Percentiles rank a stretch among this genome's conserved stretches.
Conservation (phyloP, 306 rosid species). For the Trifolium dubium region DNA sequence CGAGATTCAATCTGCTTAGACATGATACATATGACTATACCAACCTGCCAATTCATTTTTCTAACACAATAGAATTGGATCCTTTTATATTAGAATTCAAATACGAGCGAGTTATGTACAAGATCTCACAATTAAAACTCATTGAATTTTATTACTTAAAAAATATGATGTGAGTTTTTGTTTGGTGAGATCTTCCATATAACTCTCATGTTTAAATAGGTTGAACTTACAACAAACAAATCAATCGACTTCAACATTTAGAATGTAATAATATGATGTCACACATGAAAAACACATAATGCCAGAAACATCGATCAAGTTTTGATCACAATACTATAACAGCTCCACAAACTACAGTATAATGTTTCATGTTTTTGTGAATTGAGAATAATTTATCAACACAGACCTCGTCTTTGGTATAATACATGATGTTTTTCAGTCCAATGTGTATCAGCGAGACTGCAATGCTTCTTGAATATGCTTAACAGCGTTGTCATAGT, state of each 20-base stretch:
- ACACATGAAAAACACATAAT: constrained; percentile 27
- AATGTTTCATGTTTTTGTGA: constrained; percentile 35
- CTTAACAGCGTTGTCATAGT: constrained; percentile 86
- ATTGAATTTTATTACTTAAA: neutral
- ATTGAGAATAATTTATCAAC: constrained; percentile 38
- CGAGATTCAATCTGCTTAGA: neutral
- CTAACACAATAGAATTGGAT: neutral
- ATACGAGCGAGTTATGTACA: neutral
- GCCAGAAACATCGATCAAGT: constrained; percentile 11
- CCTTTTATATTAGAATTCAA: neutral
- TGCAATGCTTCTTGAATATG: constrained; percentile 68
- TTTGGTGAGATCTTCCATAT: neutral
- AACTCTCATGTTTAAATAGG: neutral
- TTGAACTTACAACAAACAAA: constrained; percentile 41
- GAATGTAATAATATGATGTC: constrained; percentile 17
- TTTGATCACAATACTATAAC: constrained; percentile 26
- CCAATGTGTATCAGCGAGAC: constrained; percentile 47
- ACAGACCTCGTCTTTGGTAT: constrained; percentile 35
- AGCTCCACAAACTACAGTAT: constrained; percentile 41
- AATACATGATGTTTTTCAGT: constrained; percentile 31
- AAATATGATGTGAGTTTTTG: neutral
- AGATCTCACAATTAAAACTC: neutral
- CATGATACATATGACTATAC: too few relatives aligned
- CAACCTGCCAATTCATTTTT: neutral
- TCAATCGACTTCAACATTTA: constrained; percentile 14